These are phyloP conservation scores for Cubamyces sp. DNA, from an alignment of 768 basidiomycete species.

Conservation along the genomic window DNA sequence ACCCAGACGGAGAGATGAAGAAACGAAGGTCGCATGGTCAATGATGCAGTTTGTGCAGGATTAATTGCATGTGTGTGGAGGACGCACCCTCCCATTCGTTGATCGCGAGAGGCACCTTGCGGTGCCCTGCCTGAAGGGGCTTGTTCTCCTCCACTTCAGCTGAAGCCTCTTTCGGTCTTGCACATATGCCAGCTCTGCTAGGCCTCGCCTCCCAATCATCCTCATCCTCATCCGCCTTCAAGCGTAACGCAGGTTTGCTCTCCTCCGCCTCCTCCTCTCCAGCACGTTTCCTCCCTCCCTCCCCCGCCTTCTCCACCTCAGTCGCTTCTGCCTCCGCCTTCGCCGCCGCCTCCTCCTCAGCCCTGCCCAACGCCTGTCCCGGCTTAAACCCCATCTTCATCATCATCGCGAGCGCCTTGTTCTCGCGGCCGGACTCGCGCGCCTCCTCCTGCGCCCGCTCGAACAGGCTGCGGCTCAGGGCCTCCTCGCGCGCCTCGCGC, in stretches of 20 bases:
- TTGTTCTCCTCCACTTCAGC: constrained; percentile 10
- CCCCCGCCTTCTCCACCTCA: not conserved
- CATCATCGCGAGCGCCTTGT: constrained; percentile 88
- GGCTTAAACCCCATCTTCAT: constrained; percentile 93
- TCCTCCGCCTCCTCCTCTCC: too few species aligned
- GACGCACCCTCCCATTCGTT: constrained; percentile 81
- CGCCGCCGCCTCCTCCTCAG: constrained; percentile 31
- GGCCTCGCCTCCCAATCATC: constrained; percentile 5
- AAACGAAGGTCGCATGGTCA: too few species aligned
- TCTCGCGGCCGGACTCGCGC: constrained; percentile 52
- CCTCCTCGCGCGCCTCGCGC: constrained; percentile 75
- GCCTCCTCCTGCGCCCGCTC: constrained; percentile 69
- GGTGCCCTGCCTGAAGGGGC: constrained; percentile 40
- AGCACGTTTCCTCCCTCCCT: not conserved
- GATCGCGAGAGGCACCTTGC: constrained; percentile 70
- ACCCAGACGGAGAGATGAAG: too few species aligned
- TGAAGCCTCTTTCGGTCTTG: constrained; percentile 4
- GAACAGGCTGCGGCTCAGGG: constrained; percentile 79
- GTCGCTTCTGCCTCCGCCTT: constrained; percentile 14
- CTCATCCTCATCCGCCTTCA: too few species aligned
- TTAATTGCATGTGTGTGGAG: not conserved
- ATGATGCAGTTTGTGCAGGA: not conserved
- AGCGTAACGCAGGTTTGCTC: not conserved
- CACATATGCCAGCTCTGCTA: constrained; percentile 18
- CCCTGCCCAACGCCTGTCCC: constrained; percentile 73